Evolutionary conservation across 2,329 filamentous ascomycete species (phyloP).

Genomic region (Curvularia spicifera): DNA sequence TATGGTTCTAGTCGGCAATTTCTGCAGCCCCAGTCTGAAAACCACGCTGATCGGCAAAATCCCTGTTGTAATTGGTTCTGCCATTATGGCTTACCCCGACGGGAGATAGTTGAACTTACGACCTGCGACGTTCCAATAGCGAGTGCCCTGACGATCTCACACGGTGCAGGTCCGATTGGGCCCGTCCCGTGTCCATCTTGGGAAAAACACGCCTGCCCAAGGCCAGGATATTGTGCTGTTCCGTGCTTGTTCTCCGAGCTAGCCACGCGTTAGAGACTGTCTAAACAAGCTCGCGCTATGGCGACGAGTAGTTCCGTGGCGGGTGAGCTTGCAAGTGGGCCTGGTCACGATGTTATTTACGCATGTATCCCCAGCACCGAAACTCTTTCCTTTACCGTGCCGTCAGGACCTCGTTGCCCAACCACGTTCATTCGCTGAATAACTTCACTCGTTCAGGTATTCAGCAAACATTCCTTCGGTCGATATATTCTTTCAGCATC

Average conservation of each 20-base stretch:
- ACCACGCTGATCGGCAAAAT: conserved; percentile 27
- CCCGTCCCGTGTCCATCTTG: conserved; percentile 27
- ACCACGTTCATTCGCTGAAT: conserved; percentile 48
- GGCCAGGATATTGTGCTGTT: conserved; percentile 31
- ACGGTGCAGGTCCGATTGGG: conserved; percentile 41
- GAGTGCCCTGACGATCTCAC: conserved; percentile 42
- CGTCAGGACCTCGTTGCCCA: conserved; percentile 46
- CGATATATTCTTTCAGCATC: conserved; percentile 22
- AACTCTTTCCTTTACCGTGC: conserved; percentile 35
- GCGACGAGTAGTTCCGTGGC: conserved; percentile 45
- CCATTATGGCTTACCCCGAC: conserved; percentile 37
- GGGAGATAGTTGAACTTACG: conserved; percentile 35
- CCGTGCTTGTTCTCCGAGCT: conserved; percentile 36
- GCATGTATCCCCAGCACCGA: conserved; percentile 41
- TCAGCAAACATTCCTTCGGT: conserved; percentile 47
- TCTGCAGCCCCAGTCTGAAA: conserved; percentile 21
- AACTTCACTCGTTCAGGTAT: conserved; percentile 52
- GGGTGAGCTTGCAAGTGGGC: conserved; percentile 38
- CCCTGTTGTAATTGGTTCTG: conserved; percentile 40
- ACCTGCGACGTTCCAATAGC: conserved; percentile 34
- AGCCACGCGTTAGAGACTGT: conserved; percentile 44
- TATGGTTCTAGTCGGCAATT: conserved; percentile 31
- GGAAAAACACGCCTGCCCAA: conserved; percentile 27
- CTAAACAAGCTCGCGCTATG: conserved; percentile 41
- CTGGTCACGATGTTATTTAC: conserved; percentile 48